phyloP scores from a whole-genome alignment of 192 early-diverging fungal species.

The Coemansia sp. region DNA sequence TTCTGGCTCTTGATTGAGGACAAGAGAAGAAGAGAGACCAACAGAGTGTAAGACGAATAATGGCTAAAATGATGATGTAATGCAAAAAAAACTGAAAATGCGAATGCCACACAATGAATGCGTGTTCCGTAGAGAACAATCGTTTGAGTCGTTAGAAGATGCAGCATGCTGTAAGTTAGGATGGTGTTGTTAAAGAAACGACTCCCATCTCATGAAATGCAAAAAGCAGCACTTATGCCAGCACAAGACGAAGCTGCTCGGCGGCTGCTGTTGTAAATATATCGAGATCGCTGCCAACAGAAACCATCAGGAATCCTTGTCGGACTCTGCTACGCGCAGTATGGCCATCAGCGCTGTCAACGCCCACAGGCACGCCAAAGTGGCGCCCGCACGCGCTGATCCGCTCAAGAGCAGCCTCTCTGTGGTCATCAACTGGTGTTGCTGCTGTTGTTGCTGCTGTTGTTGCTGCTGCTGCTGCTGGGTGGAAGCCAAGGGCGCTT shows the following conservation, averaged over 20 bases:
- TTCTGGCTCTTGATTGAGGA: too few relatives aligned
- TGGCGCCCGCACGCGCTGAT: conserved; percentile 9
- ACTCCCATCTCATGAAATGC: too few relatives aligned
- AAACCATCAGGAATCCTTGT: conserved; percentile 43
- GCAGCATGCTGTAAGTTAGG: neutral
- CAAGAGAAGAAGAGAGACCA: neutral
- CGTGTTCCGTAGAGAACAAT: neutral
- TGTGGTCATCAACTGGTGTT: neutral
- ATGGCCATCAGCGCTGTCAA: conserved; percentile 23
- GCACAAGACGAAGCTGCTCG: conserved; percentile 41
- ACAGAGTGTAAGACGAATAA: neutral
- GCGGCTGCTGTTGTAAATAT: conserved; percentile 27
- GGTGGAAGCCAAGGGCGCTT: neutral
- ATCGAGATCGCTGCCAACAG: conserved; percentile 36
- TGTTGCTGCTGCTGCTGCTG: neutral
- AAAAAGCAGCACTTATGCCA: neutral
- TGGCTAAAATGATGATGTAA: conserved; percentile 2
- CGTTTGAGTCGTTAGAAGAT: neutral
- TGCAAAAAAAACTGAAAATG: conserved; percentile 1
- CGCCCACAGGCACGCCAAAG: conserved; percentile 31
- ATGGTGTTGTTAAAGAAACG: too few relatives aligned
- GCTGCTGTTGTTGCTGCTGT: too few relatives aligned
- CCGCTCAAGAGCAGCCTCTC: conserved; percentile 9
- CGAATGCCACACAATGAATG: neutral
- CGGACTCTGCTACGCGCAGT: conserved; percentile 19